These are phyloP conservation scores for Lentinus tigrinus DNA, from an alignment of 768 basidiomycete genomes.

Conservation along the genomic window DNA sequence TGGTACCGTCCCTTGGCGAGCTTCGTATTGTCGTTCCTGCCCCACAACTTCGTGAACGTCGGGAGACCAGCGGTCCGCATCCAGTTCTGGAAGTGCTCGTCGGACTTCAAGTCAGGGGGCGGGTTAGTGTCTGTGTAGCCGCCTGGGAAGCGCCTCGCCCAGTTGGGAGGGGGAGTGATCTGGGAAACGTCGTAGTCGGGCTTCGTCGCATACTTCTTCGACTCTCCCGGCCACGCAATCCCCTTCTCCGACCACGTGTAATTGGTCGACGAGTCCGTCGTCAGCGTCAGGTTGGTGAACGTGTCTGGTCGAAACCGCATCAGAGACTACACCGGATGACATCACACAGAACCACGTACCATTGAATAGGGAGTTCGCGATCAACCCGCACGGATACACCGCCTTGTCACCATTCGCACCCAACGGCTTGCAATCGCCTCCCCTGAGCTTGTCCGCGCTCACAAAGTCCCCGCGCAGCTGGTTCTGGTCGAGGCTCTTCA, in stretches of 20 bases:
- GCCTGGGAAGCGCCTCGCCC: conserved; percentile 70
- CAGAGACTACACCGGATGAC: background rate
- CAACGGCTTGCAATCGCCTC: conserved; percentile 88
- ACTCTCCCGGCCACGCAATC: conserved; percentile 96
- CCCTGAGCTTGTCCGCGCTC: conserved; percentile 45
- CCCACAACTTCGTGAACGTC: conserved; percentile 94
- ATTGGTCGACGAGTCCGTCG: conserved; percentile 39
- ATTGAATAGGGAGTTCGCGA: conserved; percentile 97
- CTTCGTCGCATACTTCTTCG: conserved; percentile 77
- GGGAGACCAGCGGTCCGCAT: conserved; percentile 98
- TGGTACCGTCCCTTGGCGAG: conserved; percentile 75
- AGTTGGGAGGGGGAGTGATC: conserved; percentile 93
- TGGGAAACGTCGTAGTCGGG: conserved; percentile 63
- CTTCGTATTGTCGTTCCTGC: conserved; percentile 77
- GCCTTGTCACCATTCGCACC: conserved; percentile 47
- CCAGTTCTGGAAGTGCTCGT: conserved; percentile 99
- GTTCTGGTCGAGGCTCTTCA: conserved; percentile 81
- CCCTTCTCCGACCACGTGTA: conserved; percentile 76
- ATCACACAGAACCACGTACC: conserved; percentile 44
- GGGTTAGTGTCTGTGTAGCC: conserved; percentile 64
- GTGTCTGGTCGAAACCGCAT: conserved; percentile 58
- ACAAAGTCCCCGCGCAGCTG: conserved; percentile 80
- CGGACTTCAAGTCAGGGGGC: conserved; percentile 68
- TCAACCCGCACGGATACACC: conserved; percentile 94
- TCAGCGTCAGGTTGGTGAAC: conserved; percentile 59